Percentiles rank a stretch among this genome's conserved stretches.
These are phyloP conservation scores for Cladosporium sp. DNA, from an alignment of 2,329 filamentous ascomycete genomes.

Conservation along the genomic window DNA sequence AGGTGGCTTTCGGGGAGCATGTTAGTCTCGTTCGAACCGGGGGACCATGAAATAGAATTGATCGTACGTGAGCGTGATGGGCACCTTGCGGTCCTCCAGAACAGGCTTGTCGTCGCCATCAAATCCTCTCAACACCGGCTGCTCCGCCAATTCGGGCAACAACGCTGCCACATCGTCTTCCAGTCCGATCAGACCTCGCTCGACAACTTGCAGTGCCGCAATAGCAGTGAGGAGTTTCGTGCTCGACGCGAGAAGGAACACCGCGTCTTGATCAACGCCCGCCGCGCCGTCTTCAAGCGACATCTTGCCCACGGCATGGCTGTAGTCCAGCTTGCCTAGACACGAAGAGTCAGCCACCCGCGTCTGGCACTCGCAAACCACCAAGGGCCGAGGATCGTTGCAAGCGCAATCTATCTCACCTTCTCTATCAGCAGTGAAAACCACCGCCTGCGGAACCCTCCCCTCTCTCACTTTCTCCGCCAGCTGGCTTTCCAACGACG, in stretches of 20 bases:
- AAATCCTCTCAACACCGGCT: constrained; percentile 45
- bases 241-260: constrained; percentile 29
- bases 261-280: constrained; percentile 24
- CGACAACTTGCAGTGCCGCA: constrained; percentile 50
- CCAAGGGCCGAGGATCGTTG: background rate
- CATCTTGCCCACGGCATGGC: constrained; percentile 24
- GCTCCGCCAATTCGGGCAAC: constrained; percentile 44
- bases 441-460: constrained; percentile 26
- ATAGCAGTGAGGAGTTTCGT: constrained; percentile 48
- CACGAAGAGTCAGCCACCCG: background rate
- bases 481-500: constrained; percentile 21
- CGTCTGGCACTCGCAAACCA: background rate
- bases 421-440: constrained; percentile 24
- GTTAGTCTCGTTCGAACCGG: background rate
- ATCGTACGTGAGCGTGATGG: constrained; percentile 41
- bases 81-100: constrained; percentile 27
- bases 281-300: constrained; percentile 10
- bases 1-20: constrained; percentile 29
- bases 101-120: constrained; percentile 34
- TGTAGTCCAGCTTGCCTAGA: constrained; percentile 26
- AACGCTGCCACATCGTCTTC: constrained; percentile 41
- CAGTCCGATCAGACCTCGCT: constrained; percentile 44
- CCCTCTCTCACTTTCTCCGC: constrained; percentile 25
- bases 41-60: background rate
- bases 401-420: constrained; percentile 13